Conservation (phyloP, 2,329 filamentous ascomycete species). For the Aspergillus sp. region DNA sequence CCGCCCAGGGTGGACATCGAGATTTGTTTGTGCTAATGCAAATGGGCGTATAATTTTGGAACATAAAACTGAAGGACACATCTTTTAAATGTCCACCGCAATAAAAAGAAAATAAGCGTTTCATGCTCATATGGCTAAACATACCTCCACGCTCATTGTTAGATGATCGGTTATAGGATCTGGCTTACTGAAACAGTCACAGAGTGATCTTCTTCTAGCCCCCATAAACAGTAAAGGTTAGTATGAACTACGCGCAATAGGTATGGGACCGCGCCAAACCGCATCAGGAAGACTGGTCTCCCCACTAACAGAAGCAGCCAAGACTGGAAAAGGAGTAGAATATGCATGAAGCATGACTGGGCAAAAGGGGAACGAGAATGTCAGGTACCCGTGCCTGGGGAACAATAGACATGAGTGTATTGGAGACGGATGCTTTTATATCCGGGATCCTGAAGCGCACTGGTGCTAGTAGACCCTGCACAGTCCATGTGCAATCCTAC, state of each 20-base stretch:
- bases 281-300: slow-evolving; percentile 9
- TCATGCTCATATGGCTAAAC: no score
- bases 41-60: neutral
- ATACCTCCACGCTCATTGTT: neutral
- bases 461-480: slow-evolving; percentile 6
- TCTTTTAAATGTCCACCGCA: neutral
- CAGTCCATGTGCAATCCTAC: slow-evolving; percentile 10
- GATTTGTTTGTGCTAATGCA: neutral
- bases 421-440: slow-evolving; percentile 39
- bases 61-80: neutral
- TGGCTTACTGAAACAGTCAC: slow-evolving; percentile 1
- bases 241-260: slow-evolving; percentile 17
- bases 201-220: slow-evolving; percentile 9
- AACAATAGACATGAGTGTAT: neutral
- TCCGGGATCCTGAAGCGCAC: slow-evolving; percentile 20
- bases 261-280: slow-evolving; percentile 19
- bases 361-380: neutral
- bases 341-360: slow-evolving; percentile 4
- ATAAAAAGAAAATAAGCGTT: neutral
- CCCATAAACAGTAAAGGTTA: slow-evolving; percentile 8
- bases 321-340: slow-evolving; percentile 20
- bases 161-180: neutral
- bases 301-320: slow-evolving; percentile 11
- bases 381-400: neutral
- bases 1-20: neutral